Base-by-base conservation (phyloP, 306 rosid genomes). In the Begonia masoniana region DNA sequence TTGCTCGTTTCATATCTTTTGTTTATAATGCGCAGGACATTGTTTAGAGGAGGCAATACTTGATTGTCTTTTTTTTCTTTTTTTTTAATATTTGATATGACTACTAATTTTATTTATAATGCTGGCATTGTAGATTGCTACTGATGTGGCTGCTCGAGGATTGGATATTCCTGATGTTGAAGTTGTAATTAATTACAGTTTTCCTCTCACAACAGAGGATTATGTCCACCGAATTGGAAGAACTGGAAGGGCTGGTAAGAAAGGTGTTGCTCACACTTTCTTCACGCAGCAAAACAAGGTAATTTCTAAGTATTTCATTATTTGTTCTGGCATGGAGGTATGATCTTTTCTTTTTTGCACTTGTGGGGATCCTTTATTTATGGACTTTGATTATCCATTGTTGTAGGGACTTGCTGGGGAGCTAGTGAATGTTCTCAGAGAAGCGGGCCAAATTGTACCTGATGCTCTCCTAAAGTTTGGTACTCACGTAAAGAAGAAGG, bases 111-210 rank as follows among this genome's bases (percentile, higher is more conserved):
- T 8, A 12, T 46, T 46, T 46, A 4, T 12, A 9, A 24, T 23
- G 46, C 5, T 26, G 10, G 9, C 3, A 24, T 10, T 45, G 45
- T 77, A 92, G 99, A 68, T 92, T 75, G 99, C 96, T 41, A 92
- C 96, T 47, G 99, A 92, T 66, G 99, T 92, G 59, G 99, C 93
- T 11, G 99, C 99, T 36, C 86, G 96, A 12, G 96, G 95, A 65
- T 83, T 92, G 78, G 99, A 92, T 68, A 92, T 86, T 72, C 96
- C 96, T 12, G 95, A 86, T 59, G 99, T 92, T 36, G 96, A 86
- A 73, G 99, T 83, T 15, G 99, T 86, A 64, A 83, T 92, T 66
- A 92, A 86, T 73, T 91, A 77, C 62, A 92, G 96, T 62, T 92
- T 86, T 72, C 96, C 88, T 52, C 88, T 86, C 31, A 92, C 95